Percentiles rank a stretch among this genome's conserved stretches.
Evolutionary conservation across 2,329 filamentous ascomycete genomes (phyloP).

Genomic region (Aspergillus persii): DNA sequence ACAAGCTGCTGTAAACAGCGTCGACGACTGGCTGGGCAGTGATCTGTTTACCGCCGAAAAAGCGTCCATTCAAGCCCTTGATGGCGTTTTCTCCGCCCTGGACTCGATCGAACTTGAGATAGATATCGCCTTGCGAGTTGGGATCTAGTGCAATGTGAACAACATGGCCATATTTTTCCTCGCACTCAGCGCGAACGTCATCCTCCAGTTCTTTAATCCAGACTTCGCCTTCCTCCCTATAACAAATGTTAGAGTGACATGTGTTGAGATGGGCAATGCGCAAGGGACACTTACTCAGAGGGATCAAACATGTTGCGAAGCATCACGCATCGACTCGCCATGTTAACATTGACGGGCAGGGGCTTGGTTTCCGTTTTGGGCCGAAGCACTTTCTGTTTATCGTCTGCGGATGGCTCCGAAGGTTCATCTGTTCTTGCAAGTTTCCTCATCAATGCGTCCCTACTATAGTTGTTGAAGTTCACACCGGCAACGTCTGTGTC

Average conservation of each 20-base stretch:
- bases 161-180: constrained; percentile 93
- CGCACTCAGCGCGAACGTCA: constrained; percentile 89
- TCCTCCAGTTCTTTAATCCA: constrained; percentile 95
- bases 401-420: constrained; percentile 56
- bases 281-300: constrained; percentile 66
- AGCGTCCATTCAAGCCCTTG: constrained; percentile 94
- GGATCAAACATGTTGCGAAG: constrained; percentile 95
- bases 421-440: constrained; percentile 92
- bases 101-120: constrained; percentile 96
- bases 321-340: constrained; percentile 89
- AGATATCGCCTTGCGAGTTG: constrained; percentile 93
- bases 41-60: constrained; percentile 90
- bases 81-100: constrained; percentile 96
- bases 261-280: background rate
- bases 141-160: constrained; percentile 95
- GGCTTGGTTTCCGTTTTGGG: constrained; percentile 77
- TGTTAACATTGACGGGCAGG: constrained; percentile 80
- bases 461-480: constrained; percentile 99
- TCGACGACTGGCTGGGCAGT: constrained; percentile 95
- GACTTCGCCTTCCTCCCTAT: constrained; percentile 76
- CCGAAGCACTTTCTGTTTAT: constrained; percentile 70
- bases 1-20: constrained; percentile 96
- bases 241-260: constrained; percentile 32
- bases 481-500: constrained; percentile 97
- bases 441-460: constrained; percentile 97